Conservation (phyloP, 73 alveolate genomes). For the Paramecium biaurelia region DNA sequence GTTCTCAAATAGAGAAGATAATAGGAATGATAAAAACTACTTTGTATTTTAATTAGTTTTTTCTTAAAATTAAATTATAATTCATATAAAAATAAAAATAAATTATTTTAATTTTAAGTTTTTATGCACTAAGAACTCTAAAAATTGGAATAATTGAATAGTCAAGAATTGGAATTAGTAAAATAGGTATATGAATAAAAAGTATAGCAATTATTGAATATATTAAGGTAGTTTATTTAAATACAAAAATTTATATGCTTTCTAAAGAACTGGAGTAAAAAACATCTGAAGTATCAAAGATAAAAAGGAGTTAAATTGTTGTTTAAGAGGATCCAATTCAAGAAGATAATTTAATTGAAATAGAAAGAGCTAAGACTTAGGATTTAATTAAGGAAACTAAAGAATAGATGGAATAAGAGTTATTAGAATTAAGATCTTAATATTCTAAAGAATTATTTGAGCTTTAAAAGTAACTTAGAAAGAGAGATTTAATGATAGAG, state of each 20-base stretch:
- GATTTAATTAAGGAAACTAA: not conserved
- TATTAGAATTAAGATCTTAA: not conserved
- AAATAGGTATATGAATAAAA: not conserved
- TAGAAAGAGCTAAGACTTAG: not conserved
- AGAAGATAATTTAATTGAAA: not conserved
- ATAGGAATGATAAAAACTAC: not conserved
- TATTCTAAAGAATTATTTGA: not conserved
- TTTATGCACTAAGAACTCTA: not conserved
- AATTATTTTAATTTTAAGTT: not conserved
- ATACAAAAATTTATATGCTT: not conserved
- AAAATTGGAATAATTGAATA: not conserved
- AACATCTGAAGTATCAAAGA: not conserved
- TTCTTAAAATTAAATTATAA: not conserved
- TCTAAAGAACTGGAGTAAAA: not conserved
- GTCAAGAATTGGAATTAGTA: not conserved
- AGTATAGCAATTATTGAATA: not conserved
- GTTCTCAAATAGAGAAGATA: constrained; percentile 22
- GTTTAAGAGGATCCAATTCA: not conserved
- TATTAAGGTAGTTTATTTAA: not conserved
- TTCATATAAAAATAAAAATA: not conserved
- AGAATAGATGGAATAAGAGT: not conserved
- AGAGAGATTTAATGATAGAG: constrained; percentile 8
- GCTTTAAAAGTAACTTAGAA: not conserved
- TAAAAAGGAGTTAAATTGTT: not conserved
- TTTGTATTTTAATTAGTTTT: not conserved